Conservation (phyloP, 805 yeast species). For the Isabelozyma heimii region DNA sequence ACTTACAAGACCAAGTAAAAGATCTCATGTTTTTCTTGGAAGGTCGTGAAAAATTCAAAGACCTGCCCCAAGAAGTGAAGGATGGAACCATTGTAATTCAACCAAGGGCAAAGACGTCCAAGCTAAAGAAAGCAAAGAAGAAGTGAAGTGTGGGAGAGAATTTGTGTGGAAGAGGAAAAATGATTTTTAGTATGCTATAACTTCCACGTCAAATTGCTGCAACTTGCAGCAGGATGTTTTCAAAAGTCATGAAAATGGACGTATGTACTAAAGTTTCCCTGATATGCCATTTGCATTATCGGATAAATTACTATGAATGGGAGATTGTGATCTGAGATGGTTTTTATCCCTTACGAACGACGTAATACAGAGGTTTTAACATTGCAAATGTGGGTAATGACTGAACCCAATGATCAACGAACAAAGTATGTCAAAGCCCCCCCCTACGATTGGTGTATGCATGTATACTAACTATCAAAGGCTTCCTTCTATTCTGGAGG, state of each 20-base stretch:
- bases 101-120: slow-evolving; percentile 10
- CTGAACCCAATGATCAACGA: background rate
- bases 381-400: background rate
- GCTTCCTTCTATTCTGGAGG: background rate
- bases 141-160: slow-evolving; percentile 4
- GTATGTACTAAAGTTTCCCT: background rate
- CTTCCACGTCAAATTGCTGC: slow-evolving; percentile 1
- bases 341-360: background rate
- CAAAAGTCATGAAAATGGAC: background rate
- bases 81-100: slow-evolving; percentile 64
- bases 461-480: background rate
- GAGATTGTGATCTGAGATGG: background rate
- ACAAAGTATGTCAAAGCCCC: background rate
- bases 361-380: background rate
- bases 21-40: slow-evolving; percentile 83
- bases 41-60: slow-evolving; percentile 66
- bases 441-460: background rate
- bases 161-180: too few species aligned
- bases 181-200: background rate
- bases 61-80: slow-evolving; percentile 67
- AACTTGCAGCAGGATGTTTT: background rate
- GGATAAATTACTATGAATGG: background rate
- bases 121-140: slow-evolving; percentile 12
- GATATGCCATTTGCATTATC: background rate
- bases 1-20: slow-evolving; percentile 59